Percentiles rank a stretch among this genome's conserved stretches.
These are phyloP conservation scores for Saccharum spontaneum DNA, from an alignment of 176 grass and related monocot genomes.

Conservation along the genomic window DNA sequence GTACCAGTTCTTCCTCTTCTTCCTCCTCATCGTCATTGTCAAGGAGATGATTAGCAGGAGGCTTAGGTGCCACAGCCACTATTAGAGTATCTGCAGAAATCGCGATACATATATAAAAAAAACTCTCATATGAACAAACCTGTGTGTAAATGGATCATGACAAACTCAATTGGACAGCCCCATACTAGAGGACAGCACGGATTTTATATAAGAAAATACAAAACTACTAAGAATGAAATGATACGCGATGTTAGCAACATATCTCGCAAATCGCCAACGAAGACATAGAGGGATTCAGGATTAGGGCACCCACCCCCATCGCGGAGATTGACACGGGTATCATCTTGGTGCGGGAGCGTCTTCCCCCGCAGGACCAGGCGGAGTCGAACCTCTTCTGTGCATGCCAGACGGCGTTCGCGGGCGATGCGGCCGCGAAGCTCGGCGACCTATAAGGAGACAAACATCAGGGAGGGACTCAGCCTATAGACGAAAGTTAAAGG, in stretches of 20 bases:
- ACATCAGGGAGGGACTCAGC: constrained; percentile 4
- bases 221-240: background rate
- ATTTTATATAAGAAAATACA: background rate
- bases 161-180: background rate
- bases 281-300: background rate
- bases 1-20: constrained; percentile 54
- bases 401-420: constrained; percentile 41
- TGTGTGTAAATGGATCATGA: background rate
- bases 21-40: constrained; percentile 24
- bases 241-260: background rate
- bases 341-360: constrained; percentile 54
- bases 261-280: background rate
- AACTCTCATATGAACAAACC: background rate
- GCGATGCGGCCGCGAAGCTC: constrained; percentile 65
- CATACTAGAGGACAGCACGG: background rate
- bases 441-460: constrained; percentile 37
- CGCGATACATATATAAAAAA: background rate
- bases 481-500: background rate
- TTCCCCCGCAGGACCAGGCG: constrained; percentile 68
- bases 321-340: constrained; percentile 37
- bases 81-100: constrained; percentile 55
- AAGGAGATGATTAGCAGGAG: constrained; percentile 57
- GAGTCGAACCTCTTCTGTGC: constrained; percentile 45
- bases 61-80: constrained; percentile 56
- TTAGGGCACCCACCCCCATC: constrained; percentile 51